Conservation (phyloP, 1,284 basidiomycete species). For the Austropuccinia psidii region DNA sequence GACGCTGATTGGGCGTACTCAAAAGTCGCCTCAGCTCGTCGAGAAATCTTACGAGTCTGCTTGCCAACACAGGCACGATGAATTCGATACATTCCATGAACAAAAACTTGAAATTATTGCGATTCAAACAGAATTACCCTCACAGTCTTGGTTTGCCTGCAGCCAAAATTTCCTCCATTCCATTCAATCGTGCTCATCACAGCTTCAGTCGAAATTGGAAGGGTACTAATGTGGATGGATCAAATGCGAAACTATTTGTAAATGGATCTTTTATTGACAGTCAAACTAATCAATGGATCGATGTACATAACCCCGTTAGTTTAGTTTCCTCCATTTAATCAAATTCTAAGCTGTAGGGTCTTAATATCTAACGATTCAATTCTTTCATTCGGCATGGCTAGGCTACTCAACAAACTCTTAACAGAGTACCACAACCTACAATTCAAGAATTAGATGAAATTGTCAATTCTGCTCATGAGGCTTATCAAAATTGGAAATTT, state of each 20-base stretch:
- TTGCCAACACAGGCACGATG: too few species aligned
- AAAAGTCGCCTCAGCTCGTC: too few species aligned
- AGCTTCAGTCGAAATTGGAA: conserved; percentile 69
- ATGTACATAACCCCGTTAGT: conserved; percentile 74
- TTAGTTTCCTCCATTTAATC: not conserved
- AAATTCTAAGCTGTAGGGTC: conserved; percentile 41
- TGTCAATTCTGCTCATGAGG: conserved; percentile 74
- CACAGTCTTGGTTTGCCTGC: too few species aligned
- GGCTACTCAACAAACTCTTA: conserved; percentile 82
- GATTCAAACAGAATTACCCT: too few species aligned
- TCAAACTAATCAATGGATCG: conserved; percentile 66
- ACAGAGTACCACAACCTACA: conserved; percentile 82
- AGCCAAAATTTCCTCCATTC: too few species aligned
- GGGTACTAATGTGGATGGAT: conserved; percentile 72
- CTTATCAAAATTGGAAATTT: conserved; percentile 81
- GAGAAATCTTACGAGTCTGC: too few species aligned
- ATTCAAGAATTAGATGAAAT: conserved; percentile 72
- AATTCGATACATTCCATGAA: too few species aligned
- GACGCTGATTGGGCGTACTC: too few species aligned
- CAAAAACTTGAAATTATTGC: too few species aligned
- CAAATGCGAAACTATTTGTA: conserved; percentile 79
- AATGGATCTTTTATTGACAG: conserved; percentile 79
- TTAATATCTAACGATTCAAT: not conserved
- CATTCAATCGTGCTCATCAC: too few species aligned
- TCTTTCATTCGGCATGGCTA: conserved; percentile 44